Conservation (phyloP, 2,329 filamentous ascomycete genomes). For the Pochonia chlamydosporia region DNA sequence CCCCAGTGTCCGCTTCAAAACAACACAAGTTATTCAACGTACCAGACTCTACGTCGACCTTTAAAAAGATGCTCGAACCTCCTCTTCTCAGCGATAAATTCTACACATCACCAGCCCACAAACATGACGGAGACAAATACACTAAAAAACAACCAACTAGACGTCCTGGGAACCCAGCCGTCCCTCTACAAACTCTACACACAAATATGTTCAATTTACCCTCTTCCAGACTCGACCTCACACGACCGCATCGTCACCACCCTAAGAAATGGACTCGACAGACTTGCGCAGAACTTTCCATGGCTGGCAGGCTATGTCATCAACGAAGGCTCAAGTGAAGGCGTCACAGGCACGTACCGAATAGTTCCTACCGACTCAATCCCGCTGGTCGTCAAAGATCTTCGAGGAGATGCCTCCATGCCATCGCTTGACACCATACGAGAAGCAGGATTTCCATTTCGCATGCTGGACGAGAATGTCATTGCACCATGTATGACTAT, state of each 20-base stretch:
- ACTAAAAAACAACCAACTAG: neutral
- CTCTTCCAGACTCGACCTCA: neutral
- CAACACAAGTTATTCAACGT: too few relatives aligned
- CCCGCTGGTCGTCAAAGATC: too few relatives aligned
- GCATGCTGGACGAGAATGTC: neutral
- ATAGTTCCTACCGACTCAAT: neutral
- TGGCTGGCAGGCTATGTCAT: neutral
- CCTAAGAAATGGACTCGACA: neutral
- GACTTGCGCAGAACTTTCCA: neutral
- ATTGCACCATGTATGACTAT: neutral
- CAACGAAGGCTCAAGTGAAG: neutral
- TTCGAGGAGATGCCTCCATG: neutral
- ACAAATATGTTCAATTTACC: neutral
- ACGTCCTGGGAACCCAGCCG: neutral
- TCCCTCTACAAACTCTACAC: neutral
- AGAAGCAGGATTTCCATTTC: neutral
- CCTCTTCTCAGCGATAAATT: too few relatives aligned
- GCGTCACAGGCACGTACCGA: neutral
- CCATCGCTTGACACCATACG: neutral
- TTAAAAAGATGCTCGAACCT: neutral
- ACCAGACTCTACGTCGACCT: neutral
- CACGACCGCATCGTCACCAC: neutral
- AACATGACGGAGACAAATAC: neutral
- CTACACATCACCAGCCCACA: neutral
- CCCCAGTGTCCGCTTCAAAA: too few relatives aligned